phyloP scores from a whole-genome alignment of 192 early-diverging fungal species.

The Dispira parvispora region DNA sequence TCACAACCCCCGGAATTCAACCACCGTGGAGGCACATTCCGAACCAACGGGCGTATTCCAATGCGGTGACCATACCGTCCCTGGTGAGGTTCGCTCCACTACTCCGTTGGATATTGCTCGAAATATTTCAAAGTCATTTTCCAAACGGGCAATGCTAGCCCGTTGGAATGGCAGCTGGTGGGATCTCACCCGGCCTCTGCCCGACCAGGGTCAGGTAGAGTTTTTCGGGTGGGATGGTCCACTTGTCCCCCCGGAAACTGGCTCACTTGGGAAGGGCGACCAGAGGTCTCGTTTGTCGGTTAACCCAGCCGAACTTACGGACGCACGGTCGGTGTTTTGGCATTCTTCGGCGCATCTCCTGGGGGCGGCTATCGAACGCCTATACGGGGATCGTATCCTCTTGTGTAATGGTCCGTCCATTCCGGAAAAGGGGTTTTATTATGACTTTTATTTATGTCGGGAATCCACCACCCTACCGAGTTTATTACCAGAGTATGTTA shows the following conservation, averaged over 20 bases:
- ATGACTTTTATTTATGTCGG: slow-evolving; percentile 48
- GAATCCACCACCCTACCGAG: slow-evolving; percentile 13
- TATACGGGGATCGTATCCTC: slow-evolving; percentile 46
- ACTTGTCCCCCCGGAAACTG: not conserved
- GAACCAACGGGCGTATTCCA: not conserved
- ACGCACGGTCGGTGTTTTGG: slow-evolving; percentile 19
- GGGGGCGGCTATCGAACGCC: slow-evolving; percentile 49
- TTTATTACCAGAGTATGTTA: slow-evolving; percentile 11
- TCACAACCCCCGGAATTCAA: not conserved
- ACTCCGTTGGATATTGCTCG: not conserved
- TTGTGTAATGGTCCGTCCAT: slow-evolving; percentile 56
- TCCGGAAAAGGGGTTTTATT: slow-evolving; percentile 60
- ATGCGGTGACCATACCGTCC: not conserved
- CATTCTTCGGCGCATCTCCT: slow-evolving; percentile 54
- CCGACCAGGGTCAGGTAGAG: not conserved
- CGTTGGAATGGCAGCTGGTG: not conserved
- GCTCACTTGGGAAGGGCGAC: not conserved
- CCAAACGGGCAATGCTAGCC: not conserved
- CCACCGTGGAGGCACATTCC: not conserved
- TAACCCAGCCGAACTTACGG: not conserved
- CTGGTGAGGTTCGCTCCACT: not conserved
- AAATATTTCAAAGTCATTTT: not conserved
- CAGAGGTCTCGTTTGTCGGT: not conserved
- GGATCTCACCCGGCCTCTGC: not conserved
- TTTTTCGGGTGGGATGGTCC: slow-evolving; percentile 2